These are phyloP conservation scores for Solanum pinnatisectum DNA, from an alignment of 257 asterid genomes.

Conservation along the genomic window DNA sequence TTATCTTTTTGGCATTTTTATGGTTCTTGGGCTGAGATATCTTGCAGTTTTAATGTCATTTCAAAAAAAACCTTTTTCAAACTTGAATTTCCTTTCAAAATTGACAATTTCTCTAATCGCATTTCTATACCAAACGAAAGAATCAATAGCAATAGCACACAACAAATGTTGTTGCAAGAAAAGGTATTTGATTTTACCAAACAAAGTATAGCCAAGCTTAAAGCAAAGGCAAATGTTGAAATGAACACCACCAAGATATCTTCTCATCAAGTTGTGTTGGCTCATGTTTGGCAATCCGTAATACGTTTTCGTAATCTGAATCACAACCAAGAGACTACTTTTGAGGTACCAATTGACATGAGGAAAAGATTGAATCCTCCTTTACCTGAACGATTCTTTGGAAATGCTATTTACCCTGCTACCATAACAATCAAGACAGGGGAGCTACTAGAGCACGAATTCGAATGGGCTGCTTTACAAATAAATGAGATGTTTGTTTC, in stretches of 20 bases:
- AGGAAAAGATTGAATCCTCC: conserved; percentile 24
- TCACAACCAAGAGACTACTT: neutral
- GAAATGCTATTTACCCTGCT: conserved; percentile 6
- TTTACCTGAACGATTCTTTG: conserved; percentile 24
- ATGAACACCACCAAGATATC: conserved; percentile 10
- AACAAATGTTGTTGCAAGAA: neutral
- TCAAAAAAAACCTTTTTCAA: too few species aligned
- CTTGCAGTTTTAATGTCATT: too few species aligned
- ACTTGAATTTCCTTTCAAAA: too few species aligned
- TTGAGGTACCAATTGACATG: neutral
- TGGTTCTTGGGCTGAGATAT: too few species aligned
- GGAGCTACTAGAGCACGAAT: neutral
- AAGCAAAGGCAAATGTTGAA: conserved; percentile 27
- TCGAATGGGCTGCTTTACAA: conserved; percentile 14
- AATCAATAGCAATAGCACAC: neutral
- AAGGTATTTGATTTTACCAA: conserved; percentile 24
- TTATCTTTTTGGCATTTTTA: too few species aligned
- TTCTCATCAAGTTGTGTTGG: conserved; percentile 35
- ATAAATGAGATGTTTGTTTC: conserved; percentile 7
- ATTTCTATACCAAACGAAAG: neutral
- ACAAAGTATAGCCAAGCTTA: conserved; percentile 12
- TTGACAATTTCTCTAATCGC: neutral
- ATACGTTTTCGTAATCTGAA: conserved; percentile 10
- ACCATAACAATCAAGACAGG: neutral
- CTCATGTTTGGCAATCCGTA: conserved; percentile 34